A percentile compares a stretch with the other conserved stretches of the same genome.
Evolutionary conservation across 208 protist species (phyloP).

Genomic region (Trypanosoma avium): DNA sequence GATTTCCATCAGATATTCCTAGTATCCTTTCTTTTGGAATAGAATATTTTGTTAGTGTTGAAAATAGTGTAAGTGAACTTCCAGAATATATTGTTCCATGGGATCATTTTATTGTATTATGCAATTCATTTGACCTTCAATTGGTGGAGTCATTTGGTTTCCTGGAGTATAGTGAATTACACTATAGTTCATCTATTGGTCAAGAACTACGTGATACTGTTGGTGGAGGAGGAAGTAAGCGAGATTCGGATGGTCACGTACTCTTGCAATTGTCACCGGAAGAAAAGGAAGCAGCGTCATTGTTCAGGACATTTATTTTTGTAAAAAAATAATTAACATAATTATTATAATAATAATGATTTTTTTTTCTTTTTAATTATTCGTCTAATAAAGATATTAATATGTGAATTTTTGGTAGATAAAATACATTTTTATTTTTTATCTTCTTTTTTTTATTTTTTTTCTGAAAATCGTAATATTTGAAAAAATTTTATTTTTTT

Average conservation of each 20-base stretch:
- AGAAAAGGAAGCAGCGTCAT: slow-evolving; percentile 41
- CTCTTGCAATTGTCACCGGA: slow-evolving; percentile 26
- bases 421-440: neutral
- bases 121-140: slow-evolving; percentile 34
- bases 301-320: slow-evolving; percentile 74
- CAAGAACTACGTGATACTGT: slow-evolving; percentile 29
- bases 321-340: slow-evolving; percentile 26
- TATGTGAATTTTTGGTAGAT: neutral
- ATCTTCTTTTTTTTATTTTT: slow-evolving; percentile 2
- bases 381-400: neutral
- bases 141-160: slow-evolving; percentile 49
- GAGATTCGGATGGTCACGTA: slow-evolving; percentile 30
- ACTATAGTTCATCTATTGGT: slow-evolving; percentile 40
- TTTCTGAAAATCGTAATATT: neutral
- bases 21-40: slow-evolving; percentile 43
- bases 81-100: slow-evolving; percentile 80
- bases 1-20: slow-evolving; percentile 36
- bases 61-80: slow-evolving; percentile 60
- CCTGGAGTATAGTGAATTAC: slow-evolving; percentile 35
- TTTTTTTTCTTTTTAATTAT: slow-evolving; percentile 16
- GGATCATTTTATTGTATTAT: slow-evolving; percentile 49
- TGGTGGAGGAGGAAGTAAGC: slow-evolving; percentile 19
- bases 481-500: neutral
- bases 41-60: slow-evolving; percentile 59
- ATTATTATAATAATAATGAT: slow-evolving; percentile 7